phyloP scores from a whole-genome alignment of 495 filamentous ascomycete genomes.

The Aspergillus funiculosus region DNA sequence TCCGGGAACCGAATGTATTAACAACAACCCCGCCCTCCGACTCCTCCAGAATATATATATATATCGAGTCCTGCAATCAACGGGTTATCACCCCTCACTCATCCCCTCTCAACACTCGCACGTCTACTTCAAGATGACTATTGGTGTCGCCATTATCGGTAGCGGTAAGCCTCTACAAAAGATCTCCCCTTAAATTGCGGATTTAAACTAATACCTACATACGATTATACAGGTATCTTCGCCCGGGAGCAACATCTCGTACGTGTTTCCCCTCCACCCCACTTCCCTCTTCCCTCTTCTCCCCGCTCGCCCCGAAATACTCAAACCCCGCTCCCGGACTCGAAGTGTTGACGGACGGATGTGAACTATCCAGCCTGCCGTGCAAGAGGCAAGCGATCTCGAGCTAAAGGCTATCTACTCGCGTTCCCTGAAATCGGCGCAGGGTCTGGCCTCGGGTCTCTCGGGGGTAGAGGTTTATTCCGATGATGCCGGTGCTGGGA shows the following conservation, averaged over 20 bases:
- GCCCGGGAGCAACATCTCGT: constrained; percentile 40
- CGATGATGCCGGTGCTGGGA: constrained; percentile 52
- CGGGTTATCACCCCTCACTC: background rate
- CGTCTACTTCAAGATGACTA: constrained; percentile 21
- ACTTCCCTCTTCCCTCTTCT: background rate
- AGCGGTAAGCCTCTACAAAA: constrained; percentile 47
- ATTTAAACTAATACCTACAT: constrained; percentile 7
- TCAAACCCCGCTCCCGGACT: no score
- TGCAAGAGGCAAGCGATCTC: constrained; percentile 41
- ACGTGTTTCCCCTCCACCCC: constrained; percentile 9
- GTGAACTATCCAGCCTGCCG: constrained; percentile 51
- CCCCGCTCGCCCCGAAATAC: background rate
- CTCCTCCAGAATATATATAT: background rate
- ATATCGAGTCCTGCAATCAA: background rate
- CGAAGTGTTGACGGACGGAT: no score
- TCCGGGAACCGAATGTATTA: background rate
- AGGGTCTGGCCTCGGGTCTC: constrained; percentile 34
- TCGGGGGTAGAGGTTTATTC: constrained; percentile 50
- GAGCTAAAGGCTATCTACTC: constrained; percentile 58
- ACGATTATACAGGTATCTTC: constrained; percentile 53
- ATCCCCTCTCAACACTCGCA: background rate
- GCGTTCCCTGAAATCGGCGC: constrained; percentile 49
- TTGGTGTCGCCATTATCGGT: constrained; percentile 64
- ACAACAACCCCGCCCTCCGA: background rate
- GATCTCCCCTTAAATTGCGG: background rate